phyloP scores from a whole-genome alignment of 1,284 basidiomycete species.

The Pseudozyma hubeiensis region DNA sequence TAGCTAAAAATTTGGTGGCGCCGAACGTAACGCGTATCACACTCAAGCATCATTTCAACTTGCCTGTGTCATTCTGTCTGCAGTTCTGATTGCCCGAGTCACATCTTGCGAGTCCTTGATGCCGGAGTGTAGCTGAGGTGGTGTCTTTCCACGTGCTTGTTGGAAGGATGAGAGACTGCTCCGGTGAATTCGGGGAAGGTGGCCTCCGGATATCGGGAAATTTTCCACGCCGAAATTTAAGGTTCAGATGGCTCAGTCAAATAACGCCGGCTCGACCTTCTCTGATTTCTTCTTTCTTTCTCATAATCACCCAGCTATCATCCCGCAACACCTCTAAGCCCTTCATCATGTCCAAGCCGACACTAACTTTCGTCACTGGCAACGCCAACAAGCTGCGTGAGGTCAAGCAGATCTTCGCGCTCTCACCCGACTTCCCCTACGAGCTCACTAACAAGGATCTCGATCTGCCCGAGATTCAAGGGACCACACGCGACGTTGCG shows the following conservation, averaged over 20 bases:
- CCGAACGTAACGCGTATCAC: too few species aligned
- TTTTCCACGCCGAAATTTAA: not conserved
- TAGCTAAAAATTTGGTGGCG: not conserved
- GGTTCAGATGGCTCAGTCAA: conserved; percentile 26
- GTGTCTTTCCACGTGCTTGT: too few species aligned
- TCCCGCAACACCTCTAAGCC: not conserved
- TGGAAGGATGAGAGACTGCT: too few species aligned
- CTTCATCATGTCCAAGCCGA: conserved; percentile 31
- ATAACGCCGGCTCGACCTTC: conserved; percentile 10
- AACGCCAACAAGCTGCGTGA: conserved; percentile 94
- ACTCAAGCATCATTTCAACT: too few species aligned
- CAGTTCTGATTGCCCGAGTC: too few species aligned
- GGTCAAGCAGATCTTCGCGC: conserved; percentile 77
- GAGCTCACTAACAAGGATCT: conserved; percentile 33
- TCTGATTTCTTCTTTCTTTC: not conserved
- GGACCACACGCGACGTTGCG: conserved; percentile 90
- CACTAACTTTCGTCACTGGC: conserved; percentile 82
- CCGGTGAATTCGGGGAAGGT: too few species aligned
- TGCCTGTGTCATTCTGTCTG: too few species aligned
- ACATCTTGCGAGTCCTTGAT: too few species aligned
- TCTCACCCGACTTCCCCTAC: conserved; percentile 40
- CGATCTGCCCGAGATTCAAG: conserved; percentile 91
- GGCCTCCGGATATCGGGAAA: conserved; percentile 4
- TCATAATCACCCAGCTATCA: not conserved
- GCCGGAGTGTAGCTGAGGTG: too few species aligned